These are phyloP conservation scores for Komagataea norvegica DNA, from an alignment of 1,139 yeast genomes.

Conservation along the genomic window DNA sequence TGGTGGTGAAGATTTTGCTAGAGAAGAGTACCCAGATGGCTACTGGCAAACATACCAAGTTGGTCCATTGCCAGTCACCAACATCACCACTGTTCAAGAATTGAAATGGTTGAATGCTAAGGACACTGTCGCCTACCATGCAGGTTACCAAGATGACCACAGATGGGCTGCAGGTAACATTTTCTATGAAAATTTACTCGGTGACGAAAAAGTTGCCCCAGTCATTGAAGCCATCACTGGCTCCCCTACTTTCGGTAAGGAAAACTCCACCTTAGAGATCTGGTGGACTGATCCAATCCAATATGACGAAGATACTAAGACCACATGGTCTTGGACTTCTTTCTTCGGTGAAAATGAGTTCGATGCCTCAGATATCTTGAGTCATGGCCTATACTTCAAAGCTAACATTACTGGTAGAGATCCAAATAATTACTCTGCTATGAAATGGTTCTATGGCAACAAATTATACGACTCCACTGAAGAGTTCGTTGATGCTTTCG, in stretches of 20 bases:
- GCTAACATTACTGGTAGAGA: slow-evolving; percentile 24
- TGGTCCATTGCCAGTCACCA: slow-evolving; percentile 22
- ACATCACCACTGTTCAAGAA: slow-evolving; percentile 15
- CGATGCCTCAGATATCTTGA: slow-evolving; percentile 22
- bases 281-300: slow-evolving; percentile 27
- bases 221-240: slow-evolving; percentile 16
- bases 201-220: slow-evolving; percentile 9
- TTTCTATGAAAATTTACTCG: slow-evolving; percentile 11
- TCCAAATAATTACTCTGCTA: slow-evolving; percentile 9
- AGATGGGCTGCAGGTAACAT: slow-evolving; percentile 11
- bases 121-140: slow-evolving; percentile 17
- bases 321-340: slow-evolving; percentile 17
- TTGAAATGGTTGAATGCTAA: slow-evolving; percentile 22
- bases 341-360: slow-evolving; percentile 16
- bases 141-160: slow-evolving; percentile 20
- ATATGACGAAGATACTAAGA: slow-evolving; percentile 17
- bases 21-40: slow-evolving; percentile 23
- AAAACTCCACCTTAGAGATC: slow-evolving; percentile 18
- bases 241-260: slow-evolving; percentile 16
- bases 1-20: slow-evolving; percentile 23
- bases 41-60: slow-evolving; percentile 25
- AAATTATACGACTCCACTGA: slow-evolving; percentile 20
- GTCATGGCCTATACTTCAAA: slow-evolving; percentile 22
- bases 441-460: slow-evolving; percentile 22
- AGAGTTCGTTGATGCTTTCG: slow-evolving; percentile 22